phyloP scores from a whole-genome alignment of 768 basidiomycete species.

The Amanita fuliginea region DNA sequence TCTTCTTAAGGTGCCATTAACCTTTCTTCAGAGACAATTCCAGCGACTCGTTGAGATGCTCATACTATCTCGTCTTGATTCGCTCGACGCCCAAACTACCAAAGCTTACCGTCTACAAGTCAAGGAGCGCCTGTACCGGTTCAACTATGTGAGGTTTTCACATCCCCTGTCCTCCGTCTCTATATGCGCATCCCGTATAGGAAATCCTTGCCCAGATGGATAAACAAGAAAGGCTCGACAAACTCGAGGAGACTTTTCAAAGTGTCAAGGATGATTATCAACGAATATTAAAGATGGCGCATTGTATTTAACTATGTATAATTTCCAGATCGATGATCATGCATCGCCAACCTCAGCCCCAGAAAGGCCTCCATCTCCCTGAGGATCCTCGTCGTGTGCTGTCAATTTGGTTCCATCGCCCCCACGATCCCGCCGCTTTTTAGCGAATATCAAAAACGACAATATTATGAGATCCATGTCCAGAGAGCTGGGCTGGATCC shows the following conservation, averaged over 20 bases:
- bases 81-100: constrained; percentile 38
- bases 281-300: constrained; percentile 42
- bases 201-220: constrained; percentile 85
- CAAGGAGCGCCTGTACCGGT: constrained; percentile 89
- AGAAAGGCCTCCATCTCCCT: constrained; percentile 25
- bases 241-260: constrained; percentile 89
- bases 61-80: constrained; percentile 60
- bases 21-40: constrained; percentile 71
- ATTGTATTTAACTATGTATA: background rate
- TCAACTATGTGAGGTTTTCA: constrained; percentile 71
- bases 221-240: constrained; percentile 76
- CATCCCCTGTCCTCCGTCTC: background rate
- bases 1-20: background rate
- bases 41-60: constrained; percentile 88
- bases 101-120: constrained; percentile 80
- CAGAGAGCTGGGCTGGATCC: constrained; percentile 34
- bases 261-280: constrained; percentile 77
- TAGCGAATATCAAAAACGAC: constrained; percentile 47
- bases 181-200: constrained; percentile 25
- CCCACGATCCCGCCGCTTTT: constrained; percentile 32
- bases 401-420: constrained; percentile 18
- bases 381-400: constrained; percentile 25
- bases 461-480: constrained; percentile 43
- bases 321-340: constrained; percentile 8
- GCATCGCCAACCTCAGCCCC: constrained; percentile 15